phyloP scores from a whole-genome alignment of 306 rosid species.

The Pyrus bretschneideri region DNA sequence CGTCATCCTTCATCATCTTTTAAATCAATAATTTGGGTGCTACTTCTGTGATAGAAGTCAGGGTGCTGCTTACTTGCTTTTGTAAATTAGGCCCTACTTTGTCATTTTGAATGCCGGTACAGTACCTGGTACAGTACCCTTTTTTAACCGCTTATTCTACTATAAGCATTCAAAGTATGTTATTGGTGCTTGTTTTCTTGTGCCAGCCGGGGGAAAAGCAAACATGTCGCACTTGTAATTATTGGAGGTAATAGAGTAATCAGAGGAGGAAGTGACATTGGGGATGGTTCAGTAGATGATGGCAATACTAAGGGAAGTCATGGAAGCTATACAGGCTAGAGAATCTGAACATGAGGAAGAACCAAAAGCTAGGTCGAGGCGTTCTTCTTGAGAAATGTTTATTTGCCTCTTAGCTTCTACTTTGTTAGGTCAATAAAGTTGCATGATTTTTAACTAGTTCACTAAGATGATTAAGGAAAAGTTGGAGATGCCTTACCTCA shows the following conservation, averaged over 20 bases:
- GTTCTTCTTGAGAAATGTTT: constrained; percentile 6
- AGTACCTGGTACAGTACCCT: neutral
- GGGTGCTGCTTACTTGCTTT: neutral
- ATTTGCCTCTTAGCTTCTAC: constrained; percentile 8
- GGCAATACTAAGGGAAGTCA: constrained; percentile 31
- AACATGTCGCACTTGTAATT: constrained; percentile 64
- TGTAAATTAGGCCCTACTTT: too few species aligned
- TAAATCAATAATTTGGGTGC: neutral
- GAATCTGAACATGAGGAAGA: constrained; percentile 48
- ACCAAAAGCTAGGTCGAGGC: constrained; percentile 51
- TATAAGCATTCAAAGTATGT: constrained; percentile 9
- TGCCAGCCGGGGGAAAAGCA: constrained; percentile 76
- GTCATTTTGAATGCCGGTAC: neutral
- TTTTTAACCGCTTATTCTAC: too few species aligned
- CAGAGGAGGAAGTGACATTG: constrained; percentile 78
- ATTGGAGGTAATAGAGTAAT: constrained; percentile 74
- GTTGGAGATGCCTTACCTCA: constrained; percentile 22
- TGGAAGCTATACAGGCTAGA: constrained; percentile 40
- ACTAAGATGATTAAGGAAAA: constrained; percentile 6
- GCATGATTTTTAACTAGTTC: constrained; percentile 11
- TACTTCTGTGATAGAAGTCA: too few species aligned
- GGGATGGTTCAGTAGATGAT: constrained; percentile 53
- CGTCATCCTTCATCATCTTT: neutral
- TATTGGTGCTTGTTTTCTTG: constrained; percentile 16
- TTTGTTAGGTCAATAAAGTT: constrained; percentile 7